Conservation (phyloP, 2,329 filamentous ascomycete genomes). For the Aspergillus sp. region DNA sequence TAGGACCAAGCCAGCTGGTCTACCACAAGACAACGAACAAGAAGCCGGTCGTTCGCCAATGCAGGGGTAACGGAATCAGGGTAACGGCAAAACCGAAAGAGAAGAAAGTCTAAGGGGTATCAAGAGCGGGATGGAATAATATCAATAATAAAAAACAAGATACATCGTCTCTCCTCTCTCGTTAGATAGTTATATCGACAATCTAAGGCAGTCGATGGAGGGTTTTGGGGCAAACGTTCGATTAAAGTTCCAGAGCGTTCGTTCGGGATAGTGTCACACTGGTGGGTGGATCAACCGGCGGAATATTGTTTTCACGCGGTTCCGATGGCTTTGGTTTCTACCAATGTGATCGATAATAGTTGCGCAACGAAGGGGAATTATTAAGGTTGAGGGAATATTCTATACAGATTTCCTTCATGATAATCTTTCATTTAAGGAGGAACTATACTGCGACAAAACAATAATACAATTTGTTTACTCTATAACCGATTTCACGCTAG, state of each 20-base stretch:
- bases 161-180: neutral
- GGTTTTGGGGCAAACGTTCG: conserved; percentile 15
- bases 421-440: no score
- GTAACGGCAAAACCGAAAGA: neutral
- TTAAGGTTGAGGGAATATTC: neutral
- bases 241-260: conserved; percentile 23
- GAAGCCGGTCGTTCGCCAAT: neutral
- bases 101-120: conserved; percentile 7
- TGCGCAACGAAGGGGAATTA: neutral
- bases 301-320: conserved; percentile 16
- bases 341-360: no score
- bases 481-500: neutral
- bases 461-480: no score
- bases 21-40: neutral
- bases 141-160: neutral
- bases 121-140: neutral
- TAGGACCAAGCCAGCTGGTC: conserved; percentile 8
- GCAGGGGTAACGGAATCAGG: neutral
- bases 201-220: neutral
- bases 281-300: conserved; percentile 11
- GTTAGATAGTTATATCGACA: neutral
- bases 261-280: conserved; percentile 12
- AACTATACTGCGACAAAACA: no score
- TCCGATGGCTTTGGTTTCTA: neutral
- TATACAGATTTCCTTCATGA: no score